A percentile compares a stretch with the other conserved stretches of the same genome.
Conservation (phyloP, 1,284 basidiomycete genomes). For the Puccinia hordei region DNA sequence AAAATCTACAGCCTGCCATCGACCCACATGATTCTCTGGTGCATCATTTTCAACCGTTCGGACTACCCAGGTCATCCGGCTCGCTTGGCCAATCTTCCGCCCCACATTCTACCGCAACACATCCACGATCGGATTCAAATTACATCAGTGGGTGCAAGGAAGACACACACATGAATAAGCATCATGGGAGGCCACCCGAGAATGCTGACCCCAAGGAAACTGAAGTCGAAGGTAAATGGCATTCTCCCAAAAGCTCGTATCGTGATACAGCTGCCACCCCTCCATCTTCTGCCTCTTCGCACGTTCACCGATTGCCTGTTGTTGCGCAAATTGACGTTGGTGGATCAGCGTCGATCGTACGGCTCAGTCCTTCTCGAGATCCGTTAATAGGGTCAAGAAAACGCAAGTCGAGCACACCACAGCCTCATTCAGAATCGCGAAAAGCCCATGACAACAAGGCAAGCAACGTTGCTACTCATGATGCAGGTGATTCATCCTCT, state of each 20-base stretch:
- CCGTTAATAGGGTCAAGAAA: background rate
- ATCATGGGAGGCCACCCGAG: background rate
- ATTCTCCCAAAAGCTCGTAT: constrained; percentile 5
- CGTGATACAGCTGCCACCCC: background rate
- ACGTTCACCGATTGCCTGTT: constrained; percentile 33
- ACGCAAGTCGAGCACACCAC: constrained; percentile 6
- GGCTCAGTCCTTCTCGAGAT: constrained; percentile 16
- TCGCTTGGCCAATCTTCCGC: background rate
- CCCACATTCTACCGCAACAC: constrained; percentile 1
- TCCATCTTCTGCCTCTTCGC: background rate
- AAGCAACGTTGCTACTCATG: background rate
- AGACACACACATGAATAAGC: constrained; percentile 9
- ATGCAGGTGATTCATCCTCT: background rate
- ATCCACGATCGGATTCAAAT: constrained; percentile 2
- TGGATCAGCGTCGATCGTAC: constrained; percentile 48
- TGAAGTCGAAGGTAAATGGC: background rate
- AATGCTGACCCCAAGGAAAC: background rate
- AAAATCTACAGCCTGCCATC: background rate
- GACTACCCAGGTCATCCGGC: background rate
- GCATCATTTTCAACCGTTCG: background rate
- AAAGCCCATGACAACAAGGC: background rate
- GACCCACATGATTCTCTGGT: background rate
- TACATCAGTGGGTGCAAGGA: background rate
- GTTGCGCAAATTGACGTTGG: constrained; percentile 48
- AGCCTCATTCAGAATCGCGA: constrained; percentile 14